Conservation (phyloP, 2,329 filamentous ascomycete species). For the Bipolaris gigantea region DNA sequence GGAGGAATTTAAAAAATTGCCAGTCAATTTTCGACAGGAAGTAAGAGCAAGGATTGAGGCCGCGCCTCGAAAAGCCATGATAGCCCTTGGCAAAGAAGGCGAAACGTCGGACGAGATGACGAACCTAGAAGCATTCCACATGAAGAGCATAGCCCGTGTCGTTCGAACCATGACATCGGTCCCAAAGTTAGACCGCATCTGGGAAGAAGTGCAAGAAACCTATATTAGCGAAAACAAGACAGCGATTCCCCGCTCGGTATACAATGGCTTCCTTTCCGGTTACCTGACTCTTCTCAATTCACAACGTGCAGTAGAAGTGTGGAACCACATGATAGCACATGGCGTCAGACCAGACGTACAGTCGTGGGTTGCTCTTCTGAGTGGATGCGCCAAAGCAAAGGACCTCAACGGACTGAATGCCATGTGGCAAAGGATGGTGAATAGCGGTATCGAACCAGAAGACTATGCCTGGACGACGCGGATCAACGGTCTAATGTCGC, state of each 20-base stretch:
- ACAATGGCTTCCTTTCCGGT: constrained; percentile 51
- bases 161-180: constrained; percentile 21
- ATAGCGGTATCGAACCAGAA: constrained; percentile 64
- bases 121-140: constrained; percentile 29
- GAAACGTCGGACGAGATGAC: constrained; percentile 10
- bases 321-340: constrained; percentile 59
- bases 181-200: constrained; percentile 24
- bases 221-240: constrained; percentile 21
- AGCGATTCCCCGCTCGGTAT: constrained; percentile 39
- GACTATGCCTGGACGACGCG: constrained; percentile 68
- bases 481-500: constrained; percentile 65
- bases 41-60: constrained; percentile 24
- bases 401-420: constrained; percentile 63
- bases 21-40: constrained; percentile 17
- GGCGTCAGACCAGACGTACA: constrained; percentile 62
- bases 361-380: constrained; percentile 74
- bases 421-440: constrained; percentile 67
- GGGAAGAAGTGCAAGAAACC: constrained; percentile 23
- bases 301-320: constrained; percentile 55
- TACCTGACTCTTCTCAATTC: constrained; percentile 51
- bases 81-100: constrained; percentile 12
- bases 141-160: constrained; percentile 31
- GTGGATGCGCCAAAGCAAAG: constrained; percentile 65
- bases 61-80: constrained; percentile 30
- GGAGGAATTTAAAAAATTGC: constrained; percentile 15